phyloP scores from a whole-genome alignment of 176 grass and related monocot genomes.

The Chloris gayana region DNA sequence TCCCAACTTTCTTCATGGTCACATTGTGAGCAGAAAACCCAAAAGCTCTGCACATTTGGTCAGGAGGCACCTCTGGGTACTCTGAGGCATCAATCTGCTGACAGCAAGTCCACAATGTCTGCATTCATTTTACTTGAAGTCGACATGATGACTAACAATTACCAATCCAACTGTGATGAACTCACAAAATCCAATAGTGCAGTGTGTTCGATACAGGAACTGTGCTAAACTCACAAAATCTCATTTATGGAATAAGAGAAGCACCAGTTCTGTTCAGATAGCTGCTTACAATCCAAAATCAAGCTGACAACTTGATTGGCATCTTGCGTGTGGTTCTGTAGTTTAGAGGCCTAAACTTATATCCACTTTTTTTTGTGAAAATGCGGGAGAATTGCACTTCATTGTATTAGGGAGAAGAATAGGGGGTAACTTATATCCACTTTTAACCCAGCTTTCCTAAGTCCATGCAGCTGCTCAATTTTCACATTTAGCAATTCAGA shows the following conservation, averaged over 20 bases:
- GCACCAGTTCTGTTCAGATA: neutral
- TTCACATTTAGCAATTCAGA: slow-evolving; percentile 49
- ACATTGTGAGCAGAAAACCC: neutral
- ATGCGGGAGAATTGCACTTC: too few relatives aligned
- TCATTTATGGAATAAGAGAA: neutral
- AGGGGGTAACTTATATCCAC: neutral
- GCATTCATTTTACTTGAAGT: slow-evolving; percentile 16
- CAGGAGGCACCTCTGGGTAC: neutral
- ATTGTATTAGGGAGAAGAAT: too few relatives aligned
- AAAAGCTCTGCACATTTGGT: neutral
- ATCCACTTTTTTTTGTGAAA: slow-evolving; percentile 2
- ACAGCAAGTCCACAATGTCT: slow-evolving; percentile 20
- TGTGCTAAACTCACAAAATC: neutral
- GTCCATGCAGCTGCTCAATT: slow-evolving; percentile 42
- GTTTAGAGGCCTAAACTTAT: slow-evolving; percentile 43
- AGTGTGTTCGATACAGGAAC: neutral
- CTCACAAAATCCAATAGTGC: neutral
- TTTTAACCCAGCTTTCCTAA: slow-evolving; percentile 25
- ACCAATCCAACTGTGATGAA: neutral
- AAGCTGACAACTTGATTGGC: slow-evolving; percentile 40
- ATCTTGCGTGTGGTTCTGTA: slow-evolving; percentile 33
- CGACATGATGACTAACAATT: neutral
- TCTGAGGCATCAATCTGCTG: neutral
- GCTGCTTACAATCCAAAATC: neutral
- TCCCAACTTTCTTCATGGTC: slow-evolving; percentile 14